Conservation (phyloP, 1,284 basidiomycete genomes). For the Blastosporella zonata region DNA sequence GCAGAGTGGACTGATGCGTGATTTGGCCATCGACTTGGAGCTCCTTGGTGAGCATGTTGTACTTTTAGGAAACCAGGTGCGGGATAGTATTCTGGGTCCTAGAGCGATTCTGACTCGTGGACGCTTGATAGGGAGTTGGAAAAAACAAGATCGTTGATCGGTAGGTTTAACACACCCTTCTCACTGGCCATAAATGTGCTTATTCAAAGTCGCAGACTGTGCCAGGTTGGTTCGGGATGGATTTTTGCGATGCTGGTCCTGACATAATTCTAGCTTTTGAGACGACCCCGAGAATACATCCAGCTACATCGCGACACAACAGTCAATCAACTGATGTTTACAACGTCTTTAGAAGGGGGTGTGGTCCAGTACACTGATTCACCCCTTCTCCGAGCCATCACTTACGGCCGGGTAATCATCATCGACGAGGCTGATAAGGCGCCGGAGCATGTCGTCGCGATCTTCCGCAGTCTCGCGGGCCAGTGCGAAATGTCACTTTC, state of each 20-base stretch:
- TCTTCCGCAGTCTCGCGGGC: slow-evolving; percentile 63
- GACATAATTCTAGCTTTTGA: slow-evolving; percentile 40
- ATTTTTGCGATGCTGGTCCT: not conserved
- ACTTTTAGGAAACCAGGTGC: slow-evolving; percentile 62
- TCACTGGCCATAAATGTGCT: not conserved
- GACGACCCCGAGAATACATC: slow-evolving; percentile 64
- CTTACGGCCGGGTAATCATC: slow-evolving; percentile 56
- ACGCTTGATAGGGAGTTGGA: slow-evolving; percentile 48
- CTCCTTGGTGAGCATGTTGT: slow-evolving; percentile 60
- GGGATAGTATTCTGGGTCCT: slow-evolving; percentile 8
- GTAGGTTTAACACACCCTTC: slow-evolving; percentile 27
- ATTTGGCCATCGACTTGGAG: slow-evolving; percentile 60
- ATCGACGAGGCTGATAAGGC: slow-evolving; percentile 72
- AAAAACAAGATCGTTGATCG: slow-evolving; percentile 69
- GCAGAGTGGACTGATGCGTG: slow-evolving; percentile 63
- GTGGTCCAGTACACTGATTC: slow-evolving; percentile 60
- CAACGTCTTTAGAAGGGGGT: slow-evolving; percentile 54
- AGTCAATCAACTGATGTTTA: slow-evolving; percentile 67
- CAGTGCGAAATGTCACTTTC: slow-evolving; percentile 60
- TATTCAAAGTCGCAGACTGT: slow-evolving; percentile 34
- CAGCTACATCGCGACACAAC: slow-evolving; percentile 69
- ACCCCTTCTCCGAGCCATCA: slow-evolving; percentile 60
- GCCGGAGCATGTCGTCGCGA: slow-evolving; percentile 66
- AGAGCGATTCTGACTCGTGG: not conserved
- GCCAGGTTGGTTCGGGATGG: slow-evolving; percentile 38